A percentile compares a stretch with the other conserved stretches of the same genome.
Conservation (phyloP, 2,329 filamentous ascomycete species). For the Pseudocercospora ulei region DNA sequence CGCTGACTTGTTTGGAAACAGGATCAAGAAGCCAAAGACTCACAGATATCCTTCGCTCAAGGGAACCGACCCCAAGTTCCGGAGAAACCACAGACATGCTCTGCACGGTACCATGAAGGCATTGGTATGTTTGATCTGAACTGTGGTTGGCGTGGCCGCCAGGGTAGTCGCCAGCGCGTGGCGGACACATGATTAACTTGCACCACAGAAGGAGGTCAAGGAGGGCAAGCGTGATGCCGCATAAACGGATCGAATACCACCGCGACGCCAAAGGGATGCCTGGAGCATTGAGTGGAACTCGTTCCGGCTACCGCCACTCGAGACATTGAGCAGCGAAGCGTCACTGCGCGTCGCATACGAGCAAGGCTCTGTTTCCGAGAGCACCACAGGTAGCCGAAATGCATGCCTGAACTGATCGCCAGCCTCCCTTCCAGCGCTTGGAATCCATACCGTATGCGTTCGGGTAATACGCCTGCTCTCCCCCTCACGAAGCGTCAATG, state of each 20-base stretch:
- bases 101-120: conserved; percentile 98
- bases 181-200: conserved; percentile 25
- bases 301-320: conserved; percentile 16
- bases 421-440: too few species aligned
- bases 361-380: conserved; percentile 11
- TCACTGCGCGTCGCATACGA: conserved; percentile 17
- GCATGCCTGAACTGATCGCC: conserved; percentile 21
- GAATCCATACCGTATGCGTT: too few species aligned
- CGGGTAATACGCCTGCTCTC: too few species aligned
- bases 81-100: conserved; percentile 99
- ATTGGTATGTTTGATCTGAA: conserved; percentile 57
- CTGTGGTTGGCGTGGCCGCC: not conserved
- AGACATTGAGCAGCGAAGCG: conserved; percentile 12
- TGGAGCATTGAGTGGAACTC: conserved; percentile 19
- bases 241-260: conserved; percentile 43
- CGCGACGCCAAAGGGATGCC: conserved; percentile 9
- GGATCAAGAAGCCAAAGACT: conserved; percentile 99
- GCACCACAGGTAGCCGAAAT: conserved; percentile 22
- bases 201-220: conserved; percentile 81
- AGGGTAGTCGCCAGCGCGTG: not conserved
- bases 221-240: conserved; percentile 87
- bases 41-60: conserved; percentile 97
- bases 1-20: conserved; percentile 37
- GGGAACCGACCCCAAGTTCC: conserved; percentile 98
- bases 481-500: too few species aligned